Conservation (phyloP, 169 alveolate genomes). For the Plasmodium berghei region DNA sequence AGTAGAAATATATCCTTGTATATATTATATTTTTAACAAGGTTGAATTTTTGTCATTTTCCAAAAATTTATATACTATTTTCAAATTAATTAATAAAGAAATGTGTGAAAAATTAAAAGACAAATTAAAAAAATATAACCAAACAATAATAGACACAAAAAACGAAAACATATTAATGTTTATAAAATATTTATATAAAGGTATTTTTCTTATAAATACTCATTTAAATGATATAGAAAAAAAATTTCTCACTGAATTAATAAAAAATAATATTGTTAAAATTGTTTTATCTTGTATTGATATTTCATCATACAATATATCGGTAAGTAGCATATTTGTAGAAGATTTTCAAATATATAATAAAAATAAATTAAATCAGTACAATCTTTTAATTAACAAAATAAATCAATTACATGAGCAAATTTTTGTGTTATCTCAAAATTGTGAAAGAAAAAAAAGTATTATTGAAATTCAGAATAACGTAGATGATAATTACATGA, state of each 20-base stretch:
- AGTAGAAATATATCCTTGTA: slow-evolving; percentile 49
- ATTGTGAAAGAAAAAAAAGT: not conserved
- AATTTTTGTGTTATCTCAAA: not conserved
- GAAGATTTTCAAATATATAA: slow-evolving; percentile 41
- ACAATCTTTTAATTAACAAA: slow-evolving; percentile 20
- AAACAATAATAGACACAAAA: not conserved
- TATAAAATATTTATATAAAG: slow-evolving; percentile 38
- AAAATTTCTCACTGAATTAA: slow-evolving; percentile 22
- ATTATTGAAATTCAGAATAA: not conserved
- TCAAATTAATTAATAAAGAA: slow-evolving; percentile 21
- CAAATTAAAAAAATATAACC: slow-evolving; percentile 26
- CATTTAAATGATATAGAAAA: slow-evolving; percentile 6
- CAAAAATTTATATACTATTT: slow-evolving; percentile 15
- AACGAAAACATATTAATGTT: not conserved
- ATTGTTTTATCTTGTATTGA: slow-evolving; percentile 42
- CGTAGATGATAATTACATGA: not conserved
- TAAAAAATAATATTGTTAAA: slow-evolving; percentile 38
- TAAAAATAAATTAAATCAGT: slow-evolving; percentile 9
- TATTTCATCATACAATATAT: slow-evolving; percentile 25
- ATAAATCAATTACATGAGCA: slow-evolving; percentile 36
- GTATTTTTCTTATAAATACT: slow-evolving; percentile 14
- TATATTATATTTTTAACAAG: slow-evolving; percentile 48
- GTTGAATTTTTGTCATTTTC: slow-evolving; percentile 20
- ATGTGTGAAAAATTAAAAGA: slow-evolving; percentile 6
- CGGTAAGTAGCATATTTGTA: slow-evolving; percentile 36